Evolutionary conservation across 2,329 filamentous ascomycete genomes (phyloP), one percentile per base, ranked within the genome.

Genomic region (Cercospora brassicicola): DNA sequence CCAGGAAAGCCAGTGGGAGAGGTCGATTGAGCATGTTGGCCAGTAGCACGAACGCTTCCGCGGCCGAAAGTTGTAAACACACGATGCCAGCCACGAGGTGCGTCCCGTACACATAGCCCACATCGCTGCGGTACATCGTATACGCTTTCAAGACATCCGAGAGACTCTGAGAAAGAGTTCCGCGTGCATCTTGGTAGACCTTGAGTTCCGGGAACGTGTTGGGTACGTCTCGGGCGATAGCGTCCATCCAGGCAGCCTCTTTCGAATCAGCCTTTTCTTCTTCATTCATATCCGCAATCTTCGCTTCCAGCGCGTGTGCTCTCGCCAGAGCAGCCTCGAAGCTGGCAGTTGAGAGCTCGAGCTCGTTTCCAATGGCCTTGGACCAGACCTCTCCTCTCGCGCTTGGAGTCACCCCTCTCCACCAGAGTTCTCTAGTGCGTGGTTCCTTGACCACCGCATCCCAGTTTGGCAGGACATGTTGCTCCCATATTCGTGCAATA

Each of bases 1-100:
- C 87, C 75, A 91, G 90, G 79, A 94, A 94, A 23, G 90, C 91
- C 6, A 94, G 83, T 0, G 90, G 90, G 0, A 94, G 80, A 0
- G 91, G 86, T 2, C 91, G 88, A 78, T 94, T 94, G 61, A 94
- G 86, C 13, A 94, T 79, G 74, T 95, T 95, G 30, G 90, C 90
- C 13, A 94, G 84, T 7, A 89, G 84, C 71, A 90, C 85, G 78
- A 95, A 95, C 5, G 90, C 84, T 15, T 87, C 83, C 0, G 87
- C 83, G 0, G 90, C 82, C 20, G 84, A 84, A 42, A 93, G 85
- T 76, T 92, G 92, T 59, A 94, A 85, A 2, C 94, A 84, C 1
- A 93, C 84, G 15, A 93, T 82, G 0, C 89, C 92, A 1, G 91
- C 91, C 71, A 90, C 84, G 79, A 92, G 89, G 76, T 93, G 91